A percentile compares a stretch with the other conserved stretches of the same genome.
Evolutionary conservation across 2,329 filamentous ascomycete genomes (phyloP).

Genomic region (Fusarium clavum): DNA sequence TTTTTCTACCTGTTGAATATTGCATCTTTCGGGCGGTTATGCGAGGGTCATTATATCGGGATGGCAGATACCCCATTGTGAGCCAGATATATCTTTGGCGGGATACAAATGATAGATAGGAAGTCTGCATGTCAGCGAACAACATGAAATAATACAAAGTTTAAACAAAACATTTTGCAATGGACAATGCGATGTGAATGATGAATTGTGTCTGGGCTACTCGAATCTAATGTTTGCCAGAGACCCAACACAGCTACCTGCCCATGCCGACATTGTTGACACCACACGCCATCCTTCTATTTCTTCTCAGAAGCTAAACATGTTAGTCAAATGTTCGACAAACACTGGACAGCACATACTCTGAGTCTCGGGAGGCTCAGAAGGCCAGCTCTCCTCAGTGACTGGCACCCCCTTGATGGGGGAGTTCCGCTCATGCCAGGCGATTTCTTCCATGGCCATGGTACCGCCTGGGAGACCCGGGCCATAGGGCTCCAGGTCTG

Average conservation of each 20-base stretch:
- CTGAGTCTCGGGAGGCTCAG: neutral
- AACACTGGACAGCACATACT: neutral
- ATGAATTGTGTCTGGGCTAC: neutral
- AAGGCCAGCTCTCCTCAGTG: neutral
- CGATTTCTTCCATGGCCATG: neutral
- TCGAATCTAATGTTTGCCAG: neutral
- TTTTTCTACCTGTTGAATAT: conserved; percentile 27
- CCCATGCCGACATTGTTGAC: neutral
- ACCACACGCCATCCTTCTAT: neutral
- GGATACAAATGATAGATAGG: conserved; percentile 33
- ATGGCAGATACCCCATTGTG: conserved; percentile 39
- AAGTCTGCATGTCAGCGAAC: conserved; percentile 10
- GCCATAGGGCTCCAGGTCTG: neutral
- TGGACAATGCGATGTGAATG: neutral
- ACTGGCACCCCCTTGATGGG: neutral
- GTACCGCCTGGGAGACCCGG: neutral
- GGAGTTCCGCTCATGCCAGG: neutral
- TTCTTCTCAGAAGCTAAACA: neutral
- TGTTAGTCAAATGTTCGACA: too few relatives aligned
- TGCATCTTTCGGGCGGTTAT: conserved; percentile 35
- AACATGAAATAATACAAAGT: conserved; percentile 38
- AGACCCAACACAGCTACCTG: neutral
- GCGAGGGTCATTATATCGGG: conserved; percentile 33
- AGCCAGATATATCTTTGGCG: conserved; percentile 19
- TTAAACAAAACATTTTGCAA: conserved; percentile 1